Evolutionary conservation across 2,329 filamentous ascomycete species (phyloP), one percentile per base, ranked within the genome.

Genomic region (Alternaria angustiovoidea): DNA sequence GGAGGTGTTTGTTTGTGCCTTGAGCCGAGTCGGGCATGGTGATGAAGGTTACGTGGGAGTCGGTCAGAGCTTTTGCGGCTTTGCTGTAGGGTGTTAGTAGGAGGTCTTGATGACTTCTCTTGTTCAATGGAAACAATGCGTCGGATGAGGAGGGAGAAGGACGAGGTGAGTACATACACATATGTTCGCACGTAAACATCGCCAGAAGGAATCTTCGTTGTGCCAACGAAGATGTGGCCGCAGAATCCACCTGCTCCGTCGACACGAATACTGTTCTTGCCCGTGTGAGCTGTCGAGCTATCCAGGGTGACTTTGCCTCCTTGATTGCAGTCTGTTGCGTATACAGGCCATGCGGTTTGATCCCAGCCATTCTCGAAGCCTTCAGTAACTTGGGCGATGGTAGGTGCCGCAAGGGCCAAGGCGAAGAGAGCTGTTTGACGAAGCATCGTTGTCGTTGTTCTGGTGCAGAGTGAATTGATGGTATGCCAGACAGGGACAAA

Each of bases 211-310:
- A 88, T 78, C 46, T 83, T 81, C 1, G 78, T 85, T 1, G 86
- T 88, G 59, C 86, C 86, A 59, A 89, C 84, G 76, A 88, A 88
- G 46, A 87, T 85, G 69, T 89, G 86, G 32, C 75, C 75, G 51
- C 75, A 77, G 59, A 71, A 77, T 6, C 87, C 16, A 87, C 91
- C 9, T 86, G 92, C 61, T 83, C 91, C 69, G 81, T 87, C 74
- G 74, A 88, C 74, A 91, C 94, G 3, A 95, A 99, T 76, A 84
- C 89, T 76, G 86, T 94, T 66, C 88, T 98, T 49, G 85, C 75
- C 75, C 12, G 68, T 72, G 69, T 88, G 85, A 0, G 84, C 85
- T 0, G 81, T 85, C 39, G 85, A 79, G 64, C 77, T 87, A 68
- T 88, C 87, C 12, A 89, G 84, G 2, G 77, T 80, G 54, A 88